Percentiles rank a stretch among this genome's conserved stretches.
Evolutionary conservation across 352 stramenopile species (phyloP).

Genomic region (Pythium brachiatum): DNA sequence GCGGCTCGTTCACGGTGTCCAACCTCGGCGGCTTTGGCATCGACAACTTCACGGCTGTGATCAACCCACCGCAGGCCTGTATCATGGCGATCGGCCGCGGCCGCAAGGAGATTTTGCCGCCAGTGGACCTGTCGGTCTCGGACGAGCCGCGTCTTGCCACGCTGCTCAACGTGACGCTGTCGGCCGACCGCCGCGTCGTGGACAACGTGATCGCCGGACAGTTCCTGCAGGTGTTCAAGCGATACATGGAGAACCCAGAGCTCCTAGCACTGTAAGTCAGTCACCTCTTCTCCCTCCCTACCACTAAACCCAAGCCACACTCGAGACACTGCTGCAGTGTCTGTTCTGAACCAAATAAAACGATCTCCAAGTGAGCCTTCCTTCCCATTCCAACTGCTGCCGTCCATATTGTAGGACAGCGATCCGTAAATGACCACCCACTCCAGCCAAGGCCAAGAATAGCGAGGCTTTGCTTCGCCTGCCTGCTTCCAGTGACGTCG

Average conservation of each 20-base stretch:
- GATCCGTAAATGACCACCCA: too few species aligned
- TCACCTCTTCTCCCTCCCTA: too few species aligned
- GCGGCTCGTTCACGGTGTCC: conserved; percentile 98
- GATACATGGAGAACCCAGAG: conserved; percentile 96
- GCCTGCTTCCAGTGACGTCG: conserved; percentile 1
- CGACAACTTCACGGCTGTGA: conserved; percentile 97
- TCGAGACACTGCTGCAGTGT: too few species aligned
- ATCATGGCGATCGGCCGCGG: conserved; percentile 98
- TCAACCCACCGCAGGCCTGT: conserved; percentile 98
- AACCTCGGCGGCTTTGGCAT: conserved; percentile 99
- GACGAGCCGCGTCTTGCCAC: conserved; percentile 87
- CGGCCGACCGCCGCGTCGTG: conserved; percentile 95
- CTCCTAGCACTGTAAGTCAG: conserved; percentile 75
- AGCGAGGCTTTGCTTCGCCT: too few species aligned
- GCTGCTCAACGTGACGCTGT: conserved; percentile 96
- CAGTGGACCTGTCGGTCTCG: conserved; percentile 36
- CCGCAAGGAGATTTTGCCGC: conserved; percentile 80
- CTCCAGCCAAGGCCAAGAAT: conserved; percentile 4
- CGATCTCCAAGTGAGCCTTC: background rate
- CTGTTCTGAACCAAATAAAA: background rate
- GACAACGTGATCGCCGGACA: conserved; percentile 95
- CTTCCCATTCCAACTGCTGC: background rate
- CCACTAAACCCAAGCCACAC: too few species aligned
- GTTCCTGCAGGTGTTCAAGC: conserved; percentile 95
- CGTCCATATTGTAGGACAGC: background rate